Base-by-base conservation (phyloP, 75 land plant genomes). In the Adiantum capillusveneris region DNA sequence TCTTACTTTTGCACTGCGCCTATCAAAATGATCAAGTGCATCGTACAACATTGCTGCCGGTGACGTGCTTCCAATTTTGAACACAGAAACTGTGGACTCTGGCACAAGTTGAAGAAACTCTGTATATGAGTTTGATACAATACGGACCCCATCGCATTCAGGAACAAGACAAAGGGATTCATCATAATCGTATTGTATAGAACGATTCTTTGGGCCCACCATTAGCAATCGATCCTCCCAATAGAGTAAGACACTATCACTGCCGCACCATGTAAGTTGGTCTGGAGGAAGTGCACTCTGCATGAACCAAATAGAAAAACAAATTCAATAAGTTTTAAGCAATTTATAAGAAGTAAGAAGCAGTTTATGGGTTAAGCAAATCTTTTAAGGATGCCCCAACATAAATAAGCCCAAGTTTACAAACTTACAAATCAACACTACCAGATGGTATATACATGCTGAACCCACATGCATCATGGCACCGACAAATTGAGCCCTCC, bases 21-120 rank as follows among this genome's bases (percentile, higher is more conserved):
- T 80, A 60, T 87, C 97, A 79, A 91, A 95, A 52, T 95, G 96
- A 74, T 95, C 99, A 65, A 86, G 70, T 30, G 99, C 99, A 83
- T 95, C 99, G 75, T 82, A 87, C 12, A 95, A 57, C 58, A 95
- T 76, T 42, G 99, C 99, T 56, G 92, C 84, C 14, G 97, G 93
- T 37, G 62, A 48, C 22, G 92, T 95, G 72, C 97, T 90, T 42
- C 97, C 99, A 80, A 90, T 87, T 58, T 74, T 75, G 69, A 95
- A 95, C 31, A 95, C 86, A 9, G 92, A 80, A 22, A 75, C 97
- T 21, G 93, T 87, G 25, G 97, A 90, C 39, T 90, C 93, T 12
- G 97, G 97, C 29, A 95, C 96, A 43, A 84, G 75, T 18, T 91
- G 99, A 29, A 95, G 77, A 59, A 95, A 95, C 48, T 95, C 99